Evolutionary conservation across 192 early-diverging fungal genomes (phyloP), one percentile per base, ranked within the genome.

Genomic region (Dispira simplex): DNA sequence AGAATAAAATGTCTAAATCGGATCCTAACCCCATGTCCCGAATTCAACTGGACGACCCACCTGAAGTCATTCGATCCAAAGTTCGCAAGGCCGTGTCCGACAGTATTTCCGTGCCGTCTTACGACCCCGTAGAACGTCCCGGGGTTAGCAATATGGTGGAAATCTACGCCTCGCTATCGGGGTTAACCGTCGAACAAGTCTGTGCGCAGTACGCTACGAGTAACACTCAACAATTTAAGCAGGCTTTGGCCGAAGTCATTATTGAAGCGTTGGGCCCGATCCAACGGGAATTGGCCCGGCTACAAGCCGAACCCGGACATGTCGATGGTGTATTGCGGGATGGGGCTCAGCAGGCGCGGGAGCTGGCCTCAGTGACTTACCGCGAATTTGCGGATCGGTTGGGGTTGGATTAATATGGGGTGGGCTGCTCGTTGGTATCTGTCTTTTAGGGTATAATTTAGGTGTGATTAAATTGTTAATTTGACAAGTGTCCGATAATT

Each of bases 1-100:
- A 65, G 13, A 64, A 69, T 46, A 94, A 94, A 68, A 97, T 94
- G 94, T 91, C 90, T 11, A 95, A 97, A 70, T 89, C 86, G 0
- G 88, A 92, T 51, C 71, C 80, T 5, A 79, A 75, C 9, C 84
- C 85, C 26, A 64, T 74, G 25, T 77, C 87, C 1, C 83, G 91
- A 0, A 93, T 96, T 64, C 83, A 85, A 64, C 66, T 96, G 3
- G 66, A 70, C 27, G 93, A 97, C 68, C 62, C 83, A 0, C 85
- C 90, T 11, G 69, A 78, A 11, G 43, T 70, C 13, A 90, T 94
- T 57, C 25, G 67, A 3, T 46, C 55, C 43, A 94, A 93, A 57
- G 85, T 94, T 63, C 77, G 74, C 18, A 74, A 79, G 26, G 83
- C 90, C 8, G 78, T 77, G 0, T 88, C 90, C 0, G 93, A 97